A percentile compares a stretch with the other conserved stretches of the same genome.
phyloP scores from a whole-genome alignment of 345 rosid genomes.

The Luvunga scandens region DNA sequence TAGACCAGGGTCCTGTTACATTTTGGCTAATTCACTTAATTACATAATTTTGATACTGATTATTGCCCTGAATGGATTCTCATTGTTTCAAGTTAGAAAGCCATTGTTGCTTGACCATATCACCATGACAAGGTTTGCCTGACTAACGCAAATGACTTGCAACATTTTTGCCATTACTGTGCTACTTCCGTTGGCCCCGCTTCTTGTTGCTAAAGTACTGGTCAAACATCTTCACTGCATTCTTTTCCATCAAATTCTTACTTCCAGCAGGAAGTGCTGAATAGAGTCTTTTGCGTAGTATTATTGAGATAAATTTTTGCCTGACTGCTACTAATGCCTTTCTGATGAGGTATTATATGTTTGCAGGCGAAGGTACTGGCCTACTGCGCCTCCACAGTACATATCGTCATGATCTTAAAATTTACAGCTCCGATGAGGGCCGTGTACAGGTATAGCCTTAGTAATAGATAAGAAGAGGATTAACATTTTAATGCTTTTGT shows the following conservation, averaged over 20 bases:
- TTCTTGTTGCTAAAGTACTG: neutral
- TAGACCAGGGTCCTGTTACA: neutral
- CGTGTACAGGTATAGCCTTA: conserved; percentile 80
- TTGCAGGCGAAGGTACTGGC: conserved; percentile 98
- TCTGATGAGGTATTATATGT: conserved; percentile 14
- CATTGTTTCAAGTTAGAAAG: neutral
- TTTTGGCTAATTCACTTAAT: neutral
- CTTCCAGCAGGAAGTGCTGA: neutral
- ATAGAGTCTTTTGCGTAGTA: neutral
- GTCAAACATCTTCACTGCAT: neutral
- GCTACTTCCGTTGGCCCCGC: neutral
- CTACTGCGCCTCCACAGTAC: conserved; percentile 98
- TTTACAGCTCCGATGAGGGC: conserved; percentile 99
- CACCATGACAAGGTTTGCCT: neutral
- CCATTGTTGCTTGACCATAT: neutral
- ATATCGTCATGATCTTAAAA: conserved; percentile 97
- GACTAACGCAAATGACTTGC: neutral
- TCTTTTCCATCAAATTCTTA: neutral
- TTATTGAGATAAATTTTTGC: neutral
- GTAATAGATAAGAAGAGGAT: neutral
- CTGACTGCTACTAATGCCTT: neutral
- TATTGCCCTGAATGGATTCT: neutral
- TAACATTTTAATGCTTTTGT: conserved; percentile 4
- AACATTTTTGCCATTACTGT: neutral
- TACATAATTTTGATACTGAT: neutral